phyloP scores from a whole-genome alignment of 306 rosid genomes.

The Trifolium pratense region DNA sequence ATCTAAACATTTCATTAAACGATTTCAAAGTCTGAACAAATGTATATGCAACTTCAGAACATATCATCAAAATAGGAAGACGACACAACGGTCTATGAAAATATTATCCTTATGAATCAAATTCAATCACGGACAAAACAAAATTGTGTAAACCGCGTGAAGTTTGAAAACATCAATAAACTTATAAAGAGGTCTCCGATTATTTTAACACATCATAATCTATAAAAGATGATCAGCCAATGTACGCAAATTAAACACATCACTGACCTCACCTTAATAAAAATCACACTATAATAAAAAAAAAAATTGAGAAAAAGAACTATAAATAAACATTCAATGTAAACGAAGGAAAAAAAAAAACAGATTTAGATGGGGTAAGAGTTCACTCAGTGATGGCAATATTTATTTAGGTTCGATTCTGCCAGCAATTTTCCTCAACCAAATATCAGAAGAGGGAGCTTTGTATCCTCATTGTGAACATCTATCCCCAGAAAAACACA shows the following conservation, averaged over 20 bases:
- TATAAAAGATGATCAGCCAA: not conserved
- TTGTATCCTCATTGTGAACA: conserved; percentile 57
- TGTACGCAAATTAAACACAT: not conserved
- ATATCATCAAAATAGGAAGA: too few relatives aligned
- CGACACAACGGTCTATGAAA: not conserved
- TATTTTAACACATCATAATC: not conserved
- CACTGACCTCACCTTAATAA: not conserved
- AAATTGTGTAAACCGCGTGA: not conserved
- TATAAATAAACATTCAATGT: not conserved
- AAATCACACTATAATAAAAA: not conserved
- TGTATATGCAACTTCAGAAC: not conserved
- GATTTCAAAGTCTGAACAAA: not conserved
- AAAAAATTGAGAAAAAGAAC: not conserved
- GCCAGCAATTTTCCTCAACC: conserved; percentile 73
- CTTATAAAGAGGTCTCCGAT: not conserved
- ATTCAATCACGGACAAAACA: not conserved
- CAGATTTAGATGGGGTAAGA: not conserved
- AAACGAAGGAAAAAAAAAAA: too few relatives aligned
- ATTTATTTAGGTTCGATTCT: conserved; percentile 69
- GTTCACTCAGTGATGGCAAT: conserved; percentile 65
- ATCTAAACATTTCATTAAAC: not conserved
- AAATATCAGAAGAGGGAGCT: conserved; percentile 78
- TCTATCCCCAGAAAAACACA: conserved; percentile 36
- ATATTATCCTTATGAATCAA: not conserved
- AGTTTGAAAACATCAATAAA: not conserved